These are phyloP conservation scores for Gymnopilus junonius DNA, from an alignment of 768 basidiomycete species.

Conservation along the genomic window DNA sequence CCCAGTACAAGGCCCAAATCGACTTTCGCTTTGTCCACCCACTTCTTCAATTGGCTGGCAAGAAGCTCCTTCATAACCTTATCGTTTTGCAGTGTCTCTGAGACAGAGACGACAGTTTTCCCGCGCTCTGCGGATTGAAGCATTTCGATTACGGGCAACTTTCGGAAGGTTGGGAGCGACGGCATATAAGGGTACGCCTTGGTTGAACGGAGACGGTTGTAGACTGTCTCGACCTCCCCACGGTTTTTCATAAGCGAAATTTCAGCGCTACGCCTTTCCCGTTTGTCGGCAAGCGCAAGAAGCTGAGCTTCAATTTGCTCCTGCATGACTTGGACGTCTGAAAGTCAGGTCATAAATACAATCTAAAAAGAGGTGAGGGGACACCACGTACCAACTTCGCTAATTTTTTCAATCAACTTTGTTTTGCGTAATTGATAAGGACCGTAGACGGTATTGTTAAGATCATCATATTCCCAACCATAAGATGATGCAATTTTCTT, in stretches of 20 bases:
- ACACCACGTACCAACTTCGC: slow-evolving; percentile 37
- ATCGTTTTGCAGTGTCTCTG: slow-evolving; percentile 30
- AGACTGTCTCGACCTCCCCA: slow-evolving; percentile 43
- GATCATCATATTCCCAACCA: slow-evolving; percentile 48
- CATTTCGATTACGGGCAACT: slow-evolving; percentile 47
- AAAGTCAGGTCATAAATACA: neutral
- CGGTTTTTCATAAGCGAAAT: slow-evolving; percentile 30
- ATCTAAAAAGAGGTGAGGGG: neutral
- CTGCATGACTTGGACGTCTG: slow-evolving; percentile 25
- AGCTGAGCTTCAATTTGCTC: slow-evolving; percentile 30
- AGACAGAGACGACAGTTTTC: slow-evolving; percentile 12
- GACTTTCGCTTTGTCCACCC: slow-evolving; percentile 49
- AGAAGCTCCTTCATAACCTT: slow-evolving; percentile 27
- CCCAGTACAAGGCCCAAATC: slow-evolving; percentile 54
- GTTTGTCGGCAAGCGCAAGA: slow-evolving; percentile 26
- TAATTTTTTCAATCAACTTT: slow-evolving; percentile 42
- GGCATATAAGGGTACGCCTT: slow-evolving; percentile 42
- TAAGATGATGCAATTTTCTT: slow-evolving; percentile 34
- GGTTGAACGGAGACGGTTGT: slow-evolving; percentile 47
- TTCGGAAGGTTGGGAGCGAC: slow-evolving; percentile 49
- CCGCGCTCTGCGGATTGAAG: slow-evolving; percentile 34
- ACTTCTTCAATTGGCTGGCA: slow-evolving; percentile 44
- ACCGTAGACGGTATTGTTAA: slow-evolving; percentile 46
- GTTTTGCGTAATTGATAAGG: slow-evolving; percentile 41
- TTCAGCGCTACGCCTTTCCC: slow-evolving; percentile 23